These are phyloP conservation scores for Vigna nakashimae DNA, from an alignment of 306 rosid species.

Conservation along the genomic window DNA sequence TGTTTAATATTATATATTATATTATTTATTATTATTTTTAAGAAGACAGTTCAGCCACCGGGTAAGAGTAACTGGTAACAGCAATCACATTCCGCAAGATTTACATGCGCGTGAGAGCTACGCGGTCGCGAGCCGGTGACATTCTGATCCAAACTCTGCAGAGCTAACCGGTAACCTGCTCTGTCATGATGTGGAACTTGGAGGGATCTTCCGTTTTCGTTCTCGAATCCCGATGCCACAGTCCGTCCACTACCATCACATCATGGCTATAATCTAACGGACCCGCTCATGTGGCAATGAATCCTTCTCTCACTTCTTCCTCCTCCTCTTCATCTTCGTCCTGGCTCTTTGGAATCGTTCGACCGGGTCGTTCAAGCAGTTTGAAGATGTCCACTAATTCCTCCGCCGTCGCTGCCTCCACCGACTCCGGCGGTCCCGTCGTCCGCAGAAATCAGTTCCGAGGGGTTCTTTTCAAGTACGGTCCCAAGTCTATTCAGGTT, in stretches of 20 bases:
- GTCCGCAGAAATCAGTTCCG: conserved; percentile 80
- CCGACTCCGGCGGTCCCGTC: conserved; percentile 60
- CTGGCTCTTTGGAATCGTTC: conserved; percentile 91
- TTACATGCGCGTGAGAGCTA: conserved; percentile 25
- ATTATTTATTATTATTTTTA: not conserved
- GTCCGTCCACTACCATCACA: not conserved
- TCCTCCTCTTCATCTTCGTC: conserved; percentile 65
- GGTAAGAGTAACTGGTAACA: not conserved
- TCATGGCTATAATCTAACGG: conserved; percentile 21
- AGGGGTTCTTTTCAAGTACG: conserved; percentile 91
- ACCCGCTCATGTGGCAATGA: conserved; percentile 58
- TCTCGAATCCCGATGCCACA: conserved; percentile 20
- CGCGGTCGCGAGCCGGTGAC: conserved; percentile 8
- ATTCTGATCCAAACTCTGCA: not conserved
- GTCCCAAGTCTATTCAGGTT: conserved; percentile 94
- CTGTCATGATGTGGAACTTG: not conserved
- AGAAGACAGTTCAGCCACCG: conserved; percentile 4
- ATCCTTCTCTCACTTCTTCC: conserved; percentile 60
- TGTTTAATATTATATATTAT: too few relatives aligned
- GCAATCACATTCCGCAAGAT: not conserved
- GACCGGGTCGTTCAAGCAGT: conserved; percentile 63
- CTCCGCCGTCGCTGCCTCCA: conserved; percentile 34
- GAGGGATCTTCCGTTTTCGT: not conserved
- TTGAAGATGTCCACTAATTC: conserved; percentile 58
- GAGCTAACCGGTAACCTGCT: conserved; percentile 37